Base-by-base conservation (phyloP, 768 basidiomycete genomes). In the Macrolepiota albuminosa region DNA sequence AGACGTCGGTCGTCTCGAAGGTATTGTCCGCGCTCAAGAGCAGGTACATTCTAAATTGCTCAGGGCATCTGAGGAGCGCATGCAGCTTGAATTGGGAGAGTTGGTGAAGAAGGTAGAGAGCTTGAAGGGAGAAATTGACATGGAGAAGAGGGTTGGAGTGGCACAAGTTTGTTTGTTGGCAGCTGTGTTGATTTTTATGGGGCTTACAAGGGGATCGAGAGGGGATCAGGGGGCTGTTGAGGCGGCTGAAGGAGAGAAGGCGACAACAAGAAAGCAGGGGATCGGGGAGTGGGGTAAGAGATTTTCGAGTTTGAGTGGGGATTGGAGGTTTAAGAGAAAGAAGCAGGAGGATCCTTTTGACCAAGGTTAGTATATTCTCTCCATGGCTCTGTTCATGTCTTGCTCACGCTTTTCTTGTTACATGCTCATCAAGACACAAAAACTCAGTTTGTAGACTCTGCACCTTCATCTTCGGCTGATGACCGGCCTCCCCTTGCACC, bases 131-230 rank as follows among this genome's bases (percentile, higher is more conserved):
- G 95, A 98, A 91, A 85, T 97, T 36, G 75, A 87, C 0, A 80
- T 95, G 53, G 95, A 97, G 72, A 95, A 96, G 66, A 87, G 93
- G 2, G 82, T 97, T 0, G 88, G 94, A 2, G 85, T 97, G 24
- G 90, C 89, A 0, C 95, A 98, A 67, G 80, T 98, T 0, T 86
- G 89, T 68, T 79, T 95, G 6, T 79, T 96, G 6, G 78, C 97
- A 3, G 84, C 88, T 0, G 88, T 97, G 10, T 81, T 96, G 21
- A 77, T 94, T 13, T 94, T 97, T 70, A 89, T 96, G 73, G 84
- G 88, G 18, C 78, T 96, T 54, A 95, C 93, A 4, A 84, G 93
- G 6, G 91, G 92, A 7, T 89, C 85, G 54, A 69, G 80, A 54
- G 75, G 73, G 1, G 73, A 75, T 59, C 68, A 70, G 31, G 63